phyloP scores from a whole-genome alignment of 1,139 yeast species.

The Protomyces lactucae-debilis region DNA sequence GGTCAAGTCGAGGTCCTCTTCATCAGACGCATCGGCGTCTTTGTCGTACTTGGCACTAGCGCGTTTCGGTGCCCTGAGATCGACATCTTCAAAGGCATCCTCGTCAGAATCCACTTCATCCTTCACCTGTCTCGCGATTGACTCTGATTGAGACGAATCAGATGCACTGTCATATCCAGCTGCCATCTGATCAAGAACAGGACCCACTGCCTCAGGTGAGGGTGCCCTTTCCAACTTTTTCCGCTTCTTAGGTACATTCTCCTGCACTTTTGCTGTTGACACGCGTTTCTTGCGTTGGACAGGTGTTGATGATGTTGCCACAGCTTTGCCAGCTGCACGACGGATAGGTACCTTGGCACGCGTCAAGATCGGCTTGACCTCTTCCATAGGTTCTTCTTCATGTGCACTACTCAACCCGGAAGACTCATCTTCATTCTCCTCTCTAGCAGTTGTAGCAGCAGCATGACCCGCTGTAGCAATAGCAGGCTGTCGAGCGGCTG shows the following conservation, averaged over 20 bases:
- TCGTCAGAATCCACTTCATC: not conserved
- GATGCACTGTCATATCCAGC: not conserved
- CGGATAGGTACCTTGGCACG: not conserved
- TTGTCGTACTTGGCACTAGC: slow-evolving; percentile 16
- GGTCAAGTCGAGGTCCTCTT: slow-evolving; percentile 10
- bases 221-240: not conserved
- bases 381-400: not conserved
- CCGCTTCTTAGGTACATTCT: not conserved
- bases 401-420: not conserved
- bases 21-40: not conserved
- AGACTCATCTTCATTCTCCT: not conserved
- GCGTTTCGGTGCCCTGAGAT: not conserved
- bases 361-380: not conserved
- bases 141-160: not conserved
- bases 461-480: not conserved
- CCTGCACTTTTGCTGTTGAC: not conserved
- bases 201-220: not conserved
- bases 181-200: not conserved
- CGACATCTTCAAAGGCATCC: slow-evolving; percentile 15
- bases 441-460: not conserved
- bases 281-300: too few relatives aligned
- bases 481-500: not conserved
- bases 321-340: not conserved
- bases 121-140: not conserved
- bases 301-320: too few relatives aligned